These are phyloP conservation scores for Moelleriella libera DNA, from an alignment of 2,329 filamentous ascomycete genomes.

Conservation along the genomic window DNA sequence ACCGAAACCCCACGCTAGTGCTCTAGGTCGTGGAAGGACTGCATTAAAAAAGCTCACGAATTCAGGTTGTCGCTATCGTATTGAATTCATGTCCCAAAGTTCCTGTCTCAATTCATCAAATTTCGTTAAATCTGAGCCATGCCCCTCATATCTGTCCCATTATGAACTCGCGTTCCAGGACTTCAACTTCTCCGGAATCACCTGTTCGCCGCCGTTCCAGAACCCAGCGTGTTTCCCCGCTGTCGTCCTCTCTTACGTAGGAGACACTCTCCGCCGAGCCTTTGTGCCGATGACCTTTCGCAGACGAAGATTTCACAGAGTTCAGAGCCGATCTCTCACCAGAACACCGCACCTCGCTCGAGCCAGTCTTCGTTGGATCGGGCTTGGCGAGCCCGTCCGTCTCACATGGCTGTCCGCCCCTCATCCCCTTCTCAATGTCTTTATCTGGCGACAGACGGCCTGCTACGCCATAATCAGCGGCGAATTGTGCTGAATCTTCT, in stretches of 20 bases:
- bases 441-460: not conserved
- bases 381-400: not conserved
- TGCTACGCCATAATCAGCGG: not conserved
- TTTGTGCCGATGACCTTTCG: conserved; percentile 33
- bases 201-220: conserved; percentile 53
- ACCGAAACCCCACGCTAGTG: no score
- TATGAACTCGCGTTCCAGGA: conserved; percentile 52
- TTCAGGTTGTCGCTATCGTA: no score
- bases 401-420: not conserved
- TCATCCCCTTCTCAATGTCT: not conserved
- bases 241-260: conserved; percentile 51
- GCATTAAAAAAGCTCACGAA: no score
- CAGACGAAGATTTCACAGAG: conserved; percentile 5
- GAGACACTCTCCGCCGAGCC: conserved; percentile 55
- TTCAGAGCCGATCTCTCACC: conserved; percentile 3
- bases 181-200: conserved; percentile 49
- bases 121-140: not conserved
- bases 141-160: conserved; percentile 32
- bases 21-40: no score
- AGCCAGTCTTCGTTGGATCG: not conserved
- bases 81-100: no score
- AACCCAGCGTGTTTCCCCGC: conserved; percentile 50
- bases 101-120: no score
- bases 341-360: not conserved
- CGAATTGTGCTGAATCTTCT: not conserved